Percentiles rank a stretch among this genome's conserved stretches.
Conservation (phyloP, 768 basidiomycete species). For the Trichaptum fuscoviolaceum region DNA sequence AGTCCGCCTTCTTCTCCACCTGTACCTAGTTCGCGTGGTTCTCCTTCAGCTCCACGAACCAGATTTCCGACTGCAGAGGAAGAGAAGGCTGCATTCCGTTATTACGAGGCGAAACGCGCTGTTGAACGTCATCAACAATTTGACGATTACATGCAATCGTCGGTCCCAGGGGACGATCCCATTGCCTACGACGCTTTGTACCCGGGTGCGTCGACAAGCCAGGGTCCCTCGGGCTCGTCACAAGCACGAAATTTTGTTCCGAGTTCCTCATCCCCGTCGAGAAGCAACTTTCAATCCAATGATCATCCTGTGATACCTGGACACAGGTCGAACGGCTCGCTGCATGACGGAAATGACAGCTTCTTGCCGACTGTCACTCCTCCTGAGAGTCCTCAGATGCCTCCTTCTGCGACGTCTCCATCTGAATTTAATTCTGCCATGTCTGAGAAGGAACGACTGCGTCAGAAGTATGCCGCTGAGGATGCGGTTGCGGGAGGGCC, state of each 20-base stretch:
- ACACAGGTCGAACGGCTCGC: background rate
- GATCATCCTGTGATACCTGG: background rate
- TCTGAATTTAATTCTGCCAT: constrained; percentile 31
- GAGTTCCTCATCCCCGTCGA: constrained; percentile 1
- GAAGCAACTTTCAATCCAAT: background rate
- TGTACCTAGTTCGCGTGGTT: constrained; percentile 26
- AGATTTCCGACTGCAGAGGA: constrained; percentile 57
- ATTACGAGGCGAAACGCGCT: constrained; percentile 69
- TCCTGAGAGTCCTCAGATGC: constrained; percentile 27
- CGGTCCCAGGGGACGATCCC: constrained; percentile 31
- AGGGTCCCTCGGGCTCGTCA: constrained; percentile 24
- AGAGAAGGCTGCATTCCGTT: constrained; percentile 65
- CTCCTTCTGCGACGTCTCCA: constrained; percentile 44
- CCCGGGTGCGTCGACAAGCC: constrained; percentile 26
- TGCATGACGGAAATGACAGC: background rate
- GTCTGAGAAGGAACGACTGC: constrained; percentile 66
- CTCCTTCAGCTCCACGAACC: background rate
- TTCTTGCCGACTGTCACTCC: background rate
- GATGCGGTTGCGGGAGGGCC: constrained; percentile 46
- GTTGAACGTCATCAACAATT: constrained; percentile 53
- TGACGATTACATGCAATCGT: constrained; percentile 12
- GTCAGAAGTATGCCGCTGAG: constrained; percentile 57
- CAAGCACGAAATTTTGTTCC: background rate
- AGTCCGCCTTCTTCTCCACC: constrained; percentile 17
- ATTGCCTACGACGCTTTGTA: constrained; percentile 62